phyloP scores from a whole-genome alignment of 805 yeast genomes.

The Candida schatavii region DNA sequence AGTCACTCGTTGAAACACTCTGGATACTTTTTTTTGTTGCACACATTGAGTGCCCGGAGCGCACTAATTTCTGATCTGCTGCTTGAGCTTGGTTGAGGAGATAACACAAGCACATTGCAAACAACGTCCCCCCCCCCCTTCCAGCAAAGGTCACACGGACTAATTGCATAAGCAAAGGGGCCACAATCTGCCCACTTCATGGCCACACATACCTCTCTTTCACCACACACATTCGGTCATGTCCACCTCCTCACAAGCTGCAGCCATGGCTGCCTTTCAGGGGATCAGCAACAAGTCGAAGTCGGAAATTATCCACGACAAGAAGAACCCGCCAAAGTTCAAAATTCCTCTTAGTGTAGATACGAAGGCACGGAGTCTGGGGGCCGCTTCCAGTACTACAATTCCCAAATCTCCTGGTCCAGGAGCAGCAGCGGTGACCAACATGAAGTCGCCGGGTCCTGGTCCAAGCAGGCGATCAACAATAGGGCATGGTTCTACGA shows the following conservation, averaged over 20 bases:
- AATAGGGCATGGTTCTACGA: too few species aligned
- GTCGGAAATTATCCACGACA: constrained; percentile 4
- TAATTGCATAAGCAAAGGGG: too few species aligned
- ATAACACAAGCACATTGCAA: too few species aligned
- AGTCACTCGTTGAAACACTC: too few species aligned
- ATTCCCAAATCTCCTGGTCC: not conserved
- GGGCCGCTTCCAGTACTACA: not conserved
- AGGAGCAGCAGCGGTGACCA: not conserved
- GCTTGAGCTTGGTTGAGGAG: too few species aligned
- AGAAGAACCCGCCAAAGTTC: constrained; percentile 6
- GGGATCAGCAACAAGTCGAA: constrained; percentile 12
- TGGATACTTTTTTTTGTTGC: too few species aligned
- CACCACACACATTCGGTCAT: constrained; percentile 10
- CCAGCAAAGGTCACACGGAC: too few species aligned
- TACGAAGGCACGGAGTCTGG: not conserved
- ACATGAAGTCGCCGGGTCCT: not conserved
- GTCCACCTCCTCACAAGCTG: constrained; percentile 37
- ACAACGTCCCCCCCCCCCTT: too few species aligned
- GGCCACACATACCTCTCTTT: not conserved
- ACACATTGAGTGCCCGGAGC: too few species aligned
- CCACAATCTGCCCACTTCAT: too few species aligned
- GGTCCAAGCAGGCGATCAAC: too few species aligned
- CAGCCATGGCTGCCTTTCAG: constrained; percentile 44
- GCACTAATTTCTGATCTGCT: too few species aligned
- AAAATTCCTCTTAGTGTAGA: constrained; percentile 3